A percentile compares a stretch with the other conserved stretches of the same genome.
phyloP scores from a whole-genome alignment of 1,139 yeast genomes.

The Suzukiozyma palmioleophila region DNA sequence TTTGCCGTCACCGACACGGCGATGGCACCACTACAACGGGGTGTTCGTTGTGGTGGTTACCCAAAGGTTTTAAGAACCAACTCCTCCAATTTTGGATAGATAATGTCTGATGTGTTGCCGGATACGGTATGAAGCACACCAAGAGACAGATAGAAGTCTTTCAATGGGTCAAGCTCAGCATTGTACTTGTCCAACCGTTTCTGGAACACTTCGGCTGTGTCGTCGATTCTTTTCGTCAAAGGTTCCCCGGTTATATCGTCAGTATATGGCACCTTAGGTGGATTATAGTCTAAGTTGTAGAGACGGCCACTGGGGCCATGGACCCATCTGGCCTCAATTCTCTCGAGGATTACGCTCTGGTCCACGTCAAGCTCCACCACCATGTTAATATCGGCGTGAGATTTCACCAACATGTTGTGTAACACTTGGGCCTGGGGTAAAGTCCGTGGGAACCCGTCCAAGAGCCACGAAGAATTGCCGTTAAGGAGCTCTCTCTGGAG shows the following conservation, averaged over 20 bases:
- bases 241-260: constrained; percentile 93
- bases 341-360: constrained; percentile 65
- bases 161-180: constrained; percentile 56
- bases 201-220: constrained; percentile 64
- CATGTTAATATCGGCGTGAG: constrained; percentile 49
- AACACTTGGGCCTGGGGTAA: constrained; percentile 62
- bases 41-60: too few species aligned
- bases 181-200: constrained; percentile 64
- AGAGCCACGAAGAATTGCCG: constrained; percentile 54
- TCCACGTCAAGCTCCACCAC: constrained; percentile 87
- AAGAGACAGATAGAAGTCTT: constrained; percentile 49
- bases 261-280: constrained; percentile 74
- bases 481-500: constrained; percentile 42
- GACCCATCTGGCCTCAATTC: constrained; percentile 84
- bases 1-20: too few species aligned
- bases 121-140: constrained; percentile 55
- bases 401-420: constrained; percentile 38
- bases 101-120: constrained; percentile 81
- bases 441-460: constrained; percentile 93
- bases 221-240: constrained; percentile 74
- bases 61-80: constrained; percentile 31
- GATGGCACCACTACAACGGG: too few species aligned
- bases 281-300: constrained; percentile 81
- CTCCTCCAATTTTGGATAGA: constrained; percentile 62
- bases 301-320: constrained; percentile 83